Percentiles rank a stretch among this genome's conserved stretches.
Conservation (phyloP, 2,329 filamentous ascomycete species). For the Cylindrodendrum hubeiense region DNA sequence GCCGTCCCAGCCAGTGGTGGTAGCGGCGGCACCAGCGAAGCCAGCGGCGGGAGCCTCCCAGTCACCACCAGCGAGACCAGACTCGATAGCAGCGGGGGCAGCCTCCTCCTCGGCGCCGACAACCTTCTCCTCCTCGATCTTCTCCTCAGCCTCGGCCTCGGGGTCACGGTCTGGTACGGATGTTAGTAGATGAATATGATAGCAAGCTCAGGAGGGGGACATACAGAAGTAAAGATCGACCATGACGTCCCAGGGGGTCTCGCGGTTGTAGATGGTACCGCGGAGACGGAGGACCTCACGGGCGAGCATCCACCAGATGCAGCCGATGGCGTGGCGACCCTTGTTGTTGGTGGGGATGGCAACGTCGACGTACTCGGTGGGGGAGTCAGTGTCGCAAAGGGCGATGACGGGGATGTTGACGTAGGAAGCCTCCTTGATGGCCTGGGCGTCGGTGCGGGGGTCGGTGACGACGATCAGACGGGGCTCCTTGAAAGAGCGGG, state of each 20-base stretch:
- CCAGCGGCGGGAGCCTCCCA: slow-evolving; percentile 86
- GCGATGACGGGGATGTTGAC: slow-evolving; percentile 99
- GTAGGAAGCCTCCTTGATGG: slow-evolving; percentile 99
- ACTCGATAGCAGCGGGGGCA: slow-evolving; percentile 74
- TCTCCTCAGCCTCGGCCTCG: slow-evolving; percentile 99
- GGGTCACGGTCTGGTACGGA: slow-evolving; percentile 84
- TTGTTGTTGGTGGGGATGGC: slow-evolving; percentile 99
- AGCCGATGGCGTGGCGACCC: slow-evolving; percentile 98
- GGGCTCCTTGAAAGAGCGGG: slow-evolving; percentile 99
- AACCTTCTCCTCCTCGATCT: slow-evolving; percentile 92
- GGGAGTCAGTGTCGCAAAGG: slow-evolving; percentile 98
- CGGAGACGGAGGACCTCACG: slow-evolving; percentile 99
- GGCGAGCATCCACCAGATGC: slow-evolving; percentile 99
- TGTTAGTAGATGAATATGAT: slow-evolving; percentile 30
- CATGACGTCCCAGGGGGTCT: slow-evolving; percentile 99
- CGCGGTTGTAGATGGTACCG: slow-evolving; percentile 94
- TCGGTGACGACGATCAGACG: slow-evolving; percentile 99
- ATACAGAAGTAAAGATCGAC: slow-evolving; percentile 99
- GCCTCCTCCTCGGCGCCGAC: slow-evolving; percentile 88
- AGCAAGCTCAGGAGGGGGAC: slow-evolving; percentile 45
- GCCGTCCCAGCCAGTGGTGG: slow-evolving; percentile 68
- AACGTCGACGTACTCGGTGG: slow-evolving; percentile 99
- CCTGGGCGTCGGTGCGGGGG: slow-evolving; percentile 99
- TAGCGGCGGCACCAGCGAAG: slow-evolving; percentile 72
- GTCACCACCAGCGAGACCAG: slow-evolving; percentile 80